Percentiles rank a stretch among this genome's conserved stretches.
These are phyloP conservation scores for Trichoderma koningiopsis DNA, from an alignment of 2,329 filamentous ascomycete genomes.

Conservation along the genomic window DNA sequence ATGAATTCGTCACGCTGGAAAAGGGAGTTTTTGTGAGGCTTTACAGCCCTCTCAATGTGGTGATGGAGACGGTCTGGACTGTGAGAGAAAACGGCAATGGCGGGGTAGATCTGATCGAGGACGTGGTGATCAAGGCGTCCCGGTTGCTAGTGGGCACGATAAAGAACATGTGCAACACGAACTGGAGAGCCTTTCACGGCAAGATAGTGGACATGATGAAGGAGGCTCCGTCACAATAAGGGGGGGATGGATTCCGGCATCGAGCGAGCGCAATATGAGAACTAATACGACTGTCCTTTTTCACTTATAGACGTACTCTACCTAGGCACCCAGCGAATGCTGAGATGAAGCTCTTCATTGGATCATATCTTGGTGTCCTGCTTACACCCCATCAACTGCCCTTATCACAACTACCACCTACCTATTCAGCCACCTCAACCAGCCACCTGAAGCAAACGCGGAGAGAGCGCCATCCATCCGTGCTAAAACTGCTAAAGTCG, in stretches of 20 bases:
- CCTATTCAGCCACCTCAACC: neutral
- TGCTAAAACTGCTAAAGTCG: neutral
- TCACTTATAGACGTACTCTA: too few species aligned
- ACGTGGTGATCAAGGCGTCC: conserved; percentile 53
- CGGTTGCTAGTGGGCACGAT: conserved; percentile 52
- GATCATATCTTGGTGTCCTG: neutral
- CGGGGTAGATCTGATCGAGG: conserved; percentile 50
- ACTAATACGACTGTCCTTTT: neutral
- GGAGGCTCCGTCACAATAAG: neutral
- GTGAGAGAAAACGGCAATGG: conserved; percentile 38
- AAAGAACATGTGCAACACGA: conserved; percentile 53
- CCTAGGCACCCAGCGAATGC: too few species aligned
- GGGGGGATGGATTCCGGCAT: neutral
- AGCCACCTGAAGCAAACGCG: neutral
- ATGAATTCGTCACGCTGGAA: conserved; percentile 55
- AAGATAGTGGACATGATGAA: conserved; percentile 30
- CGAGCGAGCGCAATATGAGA: neutral
- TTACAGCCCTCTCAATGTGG: conserved; percentile 51
- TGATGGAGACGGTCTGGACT: conserved; percentile 58
- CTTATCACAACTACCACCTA: neutral
- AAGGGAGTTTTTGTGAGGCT: conserved; percentile 56
- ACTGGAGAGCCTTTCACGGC: conserved; percentile 54
- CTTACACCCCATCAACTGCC: neutral
- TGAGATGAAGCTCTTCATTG: neutral
- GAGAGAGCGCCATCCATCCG: neutral